Percentiles rank a stretch among this genome's conserved stretches.
Evolutionary conservation across 768 basidiomycete species (phyloP).

Genomic region (Xerocomus potaroensis): DNA sequence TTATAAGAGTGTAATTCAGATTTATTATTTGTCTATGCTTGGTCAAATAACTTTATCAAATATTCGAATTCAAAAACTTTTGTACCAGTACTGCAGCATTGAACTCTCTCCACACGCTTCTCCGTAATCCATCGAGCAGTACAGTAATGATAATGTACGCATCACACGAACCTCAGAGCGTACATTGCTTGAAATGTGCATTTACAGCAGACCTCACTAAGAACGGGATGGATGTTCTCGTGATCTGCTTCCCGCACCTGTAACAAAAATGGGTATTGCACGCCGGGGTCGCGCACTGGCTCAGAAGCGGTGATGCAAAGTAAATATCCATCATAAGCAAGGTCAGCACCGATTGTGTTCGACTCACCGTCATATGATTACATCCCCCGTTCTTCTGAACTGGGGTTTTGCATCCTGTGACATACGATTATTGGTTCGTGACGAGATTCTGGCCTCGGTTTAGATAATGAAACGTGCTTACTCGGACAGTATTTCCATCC

Average conservation of each 20-base stretch:
- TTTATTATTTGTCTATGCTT: too few relatives aligned
- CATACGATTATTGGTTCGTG: not conserved
- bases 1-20: too few relatives aligned
- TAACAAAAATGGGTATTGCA: constrained; percentile 60
- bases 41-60: not conserved
- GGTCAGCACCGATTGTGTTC: not conserved
- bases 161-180: constrained; percentile 16
- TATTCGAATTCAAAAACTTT: too few relatives aligned
- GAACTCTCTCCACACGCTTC: not conserved
- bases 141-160: too few relatives aligned
- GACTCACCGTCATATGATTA: constrained; percentile 56
- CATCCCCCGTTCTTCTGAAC: constrained; percentile 53
- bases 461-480: constrained; percentile 13
- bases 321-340: not conserved
- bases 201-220: constrained; percentile 31
- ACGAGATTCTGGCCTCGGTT: not conserved
- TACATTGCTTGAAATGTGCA: constrained; percentile 33
- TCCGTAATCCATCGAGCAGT: too few relatives aligned
- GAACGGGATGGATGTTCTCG: constrained; percentile 29
- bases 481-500: constrained; percentile 68
- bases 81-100: too few relatives aligned
- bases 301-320: not conserved
- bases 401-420: constrained; percentile 40
- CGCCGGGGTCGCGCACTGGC: constrained; percentile 46
- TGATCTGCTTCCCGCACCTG: constrained; percentile 45